Base-by-base conservation (phyloP, 257 asterid genomes). In the Hygrophila difformis region DNA sequence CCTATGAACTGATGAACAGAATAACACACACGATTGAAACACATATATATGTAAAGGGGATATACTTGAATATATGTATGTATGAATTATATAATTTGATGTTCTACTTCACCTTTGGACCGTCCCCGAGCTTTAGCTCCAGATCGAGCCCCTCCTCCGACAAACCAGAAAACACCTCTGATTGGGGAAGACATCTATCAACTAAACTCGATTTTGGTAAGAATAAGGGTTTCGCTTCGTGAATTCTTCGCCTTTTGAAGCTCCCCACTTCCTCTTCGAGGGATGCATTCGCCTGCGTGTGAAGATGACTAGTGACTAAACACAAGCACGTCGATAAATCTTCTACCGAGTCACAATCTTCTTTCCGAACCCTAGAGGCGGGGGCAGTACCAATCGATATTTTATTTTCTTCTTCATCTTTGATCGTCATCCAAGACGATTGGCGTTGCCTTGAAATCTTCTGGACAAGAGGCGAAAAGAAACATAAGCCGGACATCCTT, bases 91-190 rank as follows among this genome's bases (percentile, higher is more conserved):
- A n/a, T n/a, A n/a, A n/a, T 34, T 33, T 14, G 16, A 14, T 35
- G 17, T 47, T 34, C 44, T 31, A 60, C 61, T 67, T 61, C 57
- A 60, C 73, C 73, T 60, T 82, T 47, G 95, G 81, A n/a, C 82
- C 69, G 59, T 65, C 77, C 28, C 95, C 93, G 17, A 87, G 94
- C 87, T 84, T 79, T 21, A 87, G 71, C 70, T 87, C 97, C 34
- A 87, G 97, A 77, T 87, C 94, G 65, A 80, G 83, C 14, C 16
- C 33, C 0, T 66, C 29, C 20, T 39, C 65, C 11, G 80, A 53
- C 37, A 66, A 38, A 26, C 51, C 21, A 44, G 60, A 63, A 44
- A 50, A 36, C 36, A 46, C 73, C 43, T 72, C 67, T 1, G 61
- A 24, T 22, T 60, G 71, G 0, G 46, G 52, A 24, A 56, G 44